Base-by-base conservation (phyloP, 2,329 filamentous ascomycete genomes). In the Monosporascus ibericus region DNA sequence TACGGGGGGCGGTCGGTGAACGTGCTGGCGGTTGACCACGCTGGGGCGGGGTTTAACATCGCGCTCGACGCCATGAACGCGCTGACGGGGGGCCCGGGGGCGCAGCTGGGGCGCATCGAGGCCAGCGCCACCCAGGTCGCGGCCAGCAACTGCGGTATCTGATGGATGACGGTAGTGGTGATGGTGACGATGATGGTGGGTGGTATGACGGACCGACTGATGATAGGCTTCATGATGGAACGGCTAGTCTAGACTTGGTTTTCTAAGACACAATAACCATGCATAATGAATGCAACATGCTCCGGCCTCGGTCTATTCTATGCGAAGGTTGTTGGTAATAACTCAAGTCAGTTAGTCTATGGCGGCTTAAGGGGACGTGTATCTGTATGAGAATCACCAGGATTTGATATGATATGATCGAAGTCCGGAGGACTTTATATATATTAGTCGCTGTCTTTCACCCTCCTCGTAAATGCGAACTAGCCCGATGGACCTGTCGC, bases 1-100 rank as follows among this genome's bases (percentile, higher is more conserved):
- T 85, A 77, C 67, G 70, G 75, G 40, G 75, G 75, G 56, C 70
- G 66, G 53, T 75, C 68, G 51, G 73, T 85, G 70, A 74, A 77
- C 65, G 68, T 85, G 42, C 69, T 82, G 8, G 81, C 77, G 53
- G 70, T 85, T 52, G 82, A 85, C 67, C 73, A 75, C 58, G 69
- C 77, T 27, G 68, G 22, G 15, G 53, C 55, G 4, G 78, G 78
- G 42, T 79, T 81, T 71, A 84, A 83, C 69, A 74, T 85, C 55
- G 80, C 72, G n/a, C 67, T 80, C 52, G 63, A 60, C 37, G 82
- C 80, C 51, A 70, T 86, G 75, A 72, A 85, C 65, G 66, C 63
- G 20, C 72, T 85, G 49, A 84, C 81, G 11, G 72, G 73, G 61
- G 73, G 73, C 30, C 75, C 77, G 60, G 81, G 73, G 15, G 67